Evolutionary conservation across 305 asterid species (phyloP), one percentile per base, ranked within the genome.

Genomic region (Euphrasia arctica): DNA sequence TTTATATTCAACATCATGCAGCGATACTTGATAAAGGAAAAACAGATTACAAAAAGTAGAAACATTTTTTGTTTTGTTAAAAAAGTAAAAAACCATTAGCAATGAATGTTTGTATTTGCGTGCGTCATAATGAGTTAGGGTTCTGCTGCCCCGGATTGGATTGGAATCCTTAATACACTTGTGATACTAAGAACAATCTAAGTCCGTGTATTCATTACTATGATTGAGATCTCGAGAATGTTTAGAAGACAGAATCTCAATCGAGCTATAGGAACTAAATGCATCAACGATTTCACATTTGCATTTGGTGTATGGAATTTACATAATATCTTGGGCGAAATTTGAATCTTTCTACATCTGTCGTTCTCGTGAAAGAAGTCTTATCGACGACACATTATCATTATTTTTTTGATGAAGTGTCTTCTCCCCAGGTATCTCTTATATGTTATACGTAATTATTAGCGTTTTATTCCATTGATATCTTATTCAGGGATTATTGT

Each of bases 111-210:
- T 54, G 27, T 25, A 25, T 9, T 28, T 22, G 6, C 11, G 8
- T 7, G 13, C 3, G 59, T 10, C 59, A 54, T 25, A 22, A 54
- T 27, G 59, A 27, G 59, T 14, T 28, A 54, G 34, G 36, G 10
- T 9, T 28, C 12, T 9, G 4, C 13, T 22, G 58, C 58, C 58
- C 58, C 28, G 6, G n/a, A 8, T 51, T 14, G 57, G 57, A 15
- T 18, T 14, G 10, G 12, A 22, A 27, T 9, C 31, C 31, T 27
- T 39, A 3, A 25, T 27, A 54, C 58, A 54, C 39, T 36, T 54
- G 36, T 54, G 59, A 54, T 54, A 25, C 15, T 5, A 54, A 54
- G 59, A 28, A 54, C 59, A 54, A 22, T 54, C 5, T 22, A 54
- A 34, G 12, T 9, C 36, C 58, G 1, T 9, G 13, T 54, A 25